phyloP scores from a whole-genome alignment of 345 rosid genomes.

The Pistacia atlantica region DNA sequence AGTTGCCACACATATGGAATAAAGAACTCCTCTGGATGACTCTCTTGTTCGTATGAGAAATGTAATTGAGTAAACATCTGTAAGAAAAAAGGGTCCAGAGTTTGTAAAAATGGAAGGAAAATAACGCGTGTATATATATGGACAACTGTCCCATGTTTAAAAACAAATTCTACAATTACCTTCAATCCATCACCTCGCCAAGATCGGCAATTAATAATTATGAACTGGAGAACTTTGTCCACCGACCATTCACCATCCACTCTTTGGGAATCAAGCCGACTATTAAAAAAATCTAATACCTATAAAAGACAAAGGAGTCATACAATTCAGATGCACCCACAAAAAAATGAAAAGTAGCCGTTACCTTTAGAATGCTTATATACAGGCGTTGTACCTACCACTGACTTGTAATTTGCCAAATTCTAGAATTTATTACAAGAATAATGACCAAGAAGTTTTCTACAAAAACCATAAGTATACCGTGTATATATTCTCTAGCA shows the following conservation, averaged over 20 bases:
- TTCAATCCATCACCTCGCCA: constrained; percentile 98
- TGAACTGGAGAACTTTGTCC: constrained; percentile 83
- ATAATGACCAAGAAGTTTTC: background rate
- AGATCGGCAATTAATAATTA: constrained; percentile 74
- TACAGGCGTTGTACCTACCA: background rate
- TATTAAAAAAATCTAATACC: constrained; percentile 93
- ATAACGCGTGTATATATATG: background rate
- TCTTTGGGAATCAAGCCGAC: constrained; percentile 86
- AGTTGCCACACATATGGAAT: constrained; percentile 93
- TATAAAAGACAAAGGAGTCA: constrained; percentile 25
- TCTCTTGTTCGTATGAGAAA: constrained; percentile 98
- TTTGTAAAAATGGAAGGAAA: background rate
- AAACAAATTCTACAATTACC: constrained; percentile 40
- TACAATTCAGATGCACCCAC: background rate
- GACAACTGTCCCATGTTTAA: background rate
- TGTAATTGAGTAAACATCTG: constrained; percentile 97
- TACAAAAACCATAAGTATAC: constrained; percentile 36
- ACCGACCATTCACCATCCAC: constrained; percentile 94
- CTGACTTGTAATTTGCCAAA: background rate
- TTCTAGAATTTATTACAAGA: background rate
- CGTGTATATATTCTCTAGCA: constrained; percentile 84
- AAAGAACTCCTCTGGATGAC: constrained; percentile 96
- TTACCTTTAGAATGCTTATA: background rate
- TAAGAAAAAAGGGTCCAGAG: constrained; percentile 3
- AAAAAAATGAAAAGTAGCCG: background rate